Conservation (phyloP, 768 basidiomycete species). For the Lactarius deliciosus region DNA sequence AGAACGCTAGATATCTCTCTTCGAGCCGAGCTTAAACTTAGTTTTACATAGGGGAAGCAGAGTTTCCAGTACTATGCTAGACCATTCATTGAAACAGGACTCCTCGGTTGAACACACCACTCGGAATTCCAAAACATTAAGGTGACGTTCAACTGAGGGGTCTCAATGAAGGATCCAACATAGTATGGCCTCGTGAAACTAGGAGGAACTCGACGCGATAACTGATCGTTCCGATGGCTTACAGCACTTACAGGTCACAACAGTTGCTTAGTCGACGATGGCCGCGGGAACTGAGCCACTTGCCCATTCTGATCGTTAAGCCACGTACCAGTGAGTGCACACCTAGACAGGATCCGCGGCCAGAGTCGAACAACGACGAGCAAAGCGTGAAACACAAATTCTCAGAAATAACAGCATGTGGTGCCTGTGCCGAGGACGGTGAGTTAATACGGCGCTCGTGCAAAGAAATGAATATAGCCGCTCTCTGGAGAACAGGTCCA, state of each 20-base stretch:
- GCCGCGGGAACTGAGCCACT: not conserved
- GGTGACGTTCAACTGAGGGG: too few species aligned
- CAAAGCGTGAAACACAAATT: not conserved
- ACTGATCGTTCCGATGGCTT: not conserved
- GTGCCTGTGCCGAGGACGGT: not conserved
- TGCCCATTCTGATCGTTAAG: not conserved
- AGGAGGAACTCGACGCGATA: too few species aligned
- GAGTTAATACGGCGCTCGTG: not conserved
- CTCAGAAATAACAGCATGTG: not conserved
- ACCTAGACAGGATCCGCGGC: not conserved
- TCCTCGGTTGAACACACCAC: too few species aligned
- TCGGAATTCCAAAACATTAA: too few species aligned
- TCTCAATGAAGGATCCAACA: too few species aligned
- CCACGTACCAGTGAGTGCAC: not conserved
- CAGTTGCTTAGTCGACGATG: not conserved
- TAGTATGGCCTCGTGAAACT: too few species aligned
- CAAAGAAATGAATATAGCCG: not conserved
- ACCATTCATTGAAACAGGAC: too few species aligned
- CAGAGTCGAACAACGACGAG: not conserved
- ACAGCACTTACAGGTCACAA: not conserved
- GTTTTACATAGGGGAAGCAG: not conserved
- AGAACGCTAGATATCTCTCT: not conserved
- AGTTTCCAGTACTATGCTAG: not conserved
- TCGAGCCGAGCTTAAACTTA: not conserved
- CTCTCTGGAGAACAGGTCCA: not conserved